Base-by-base conservation (phyloP, 208 protist genomes). In the Naegleria gruberi region DNA sequence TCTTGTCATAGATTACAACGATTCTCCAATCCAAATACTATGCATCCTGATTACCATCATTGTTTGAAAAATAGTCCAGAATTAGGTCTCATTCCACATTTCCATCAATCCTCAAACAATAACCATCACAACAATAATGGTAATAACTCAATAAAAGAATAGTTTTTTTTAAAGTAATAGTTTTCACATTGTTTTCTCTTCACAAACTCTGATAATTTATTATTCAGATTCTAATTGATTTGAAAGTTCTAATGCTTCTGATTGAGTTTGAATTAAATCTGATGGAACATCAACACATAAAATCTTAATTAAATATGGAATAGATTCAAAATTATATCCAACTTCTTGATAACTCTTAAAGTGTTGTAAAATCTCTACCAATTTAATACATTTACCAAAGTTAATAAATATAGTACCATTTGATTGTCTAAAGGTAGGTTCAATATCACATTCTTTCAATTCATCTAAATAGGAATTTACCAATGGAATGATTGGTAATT, bases 1-100 rank as follows among this genome's bases (percentile, higher is more conserved):
- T 1, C 83, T 51, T 87, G 43, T 40, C 19, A 87, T 37, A 8
- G 44, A 30, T 37, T 87, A 40, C 26, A 65, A 65, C 51, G 51
- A 65, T 87, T 30, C 30, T 41, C 8, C 34, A 46, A 55, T 6
- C 41, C 3, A 12, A 34, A 37, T 26, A 41, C 17, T 37, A 7
- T 17, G 19, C 83, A 87, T 87, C 83, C 83, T 55, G 83, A 87
- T 55, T 87, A 55, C 42, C 4, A 55, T 6, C 83, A 87, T 19
- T 45, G 41, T 30, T 8, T 87, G 12, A 30, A 87, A 37, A 87
- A 87, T 87, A 34, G 41, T 87, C 26, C 43, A 1, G 83, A 87
- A 12, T 23, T 87, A 40, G 41, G 43, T 77, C 34, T 77, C 19
- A 65, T 65, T 30, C 51, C 51, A 65, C 51, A 65, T 65, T 65